Evolutionary conservation across 2,329 filamentous ascomycete genomes (phyloP).

Genomic region (Scytalidium lignicola): DNA sequence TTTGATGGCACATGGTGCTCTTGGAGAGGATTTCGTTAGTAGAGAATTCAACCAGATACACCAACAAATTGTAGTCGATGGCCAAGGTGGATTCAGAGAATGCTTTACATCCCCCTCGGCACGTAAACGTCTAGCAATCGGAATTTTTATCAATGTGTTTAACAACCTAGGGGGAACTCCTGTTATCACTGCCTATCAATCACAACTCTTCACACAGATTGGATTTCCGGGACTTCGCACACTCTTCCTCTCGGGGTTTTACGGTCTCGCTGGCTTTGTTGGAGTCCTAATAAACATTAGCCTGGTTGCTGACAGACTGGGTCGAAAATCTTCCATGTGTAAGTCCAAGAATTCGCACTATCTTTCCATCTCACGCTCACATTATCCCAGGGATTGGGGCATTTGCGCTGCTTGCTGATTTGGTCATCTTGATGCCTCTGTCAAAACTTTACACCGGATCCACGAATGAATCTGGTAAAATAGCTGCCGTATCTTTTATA

Average conservation of each 20-base stretch:
- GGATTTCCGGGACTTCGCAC: conserved; percentile 5
- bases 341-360: too few species aligned
- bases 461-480: conserved; percentile 5
- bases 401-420: conserved; percentile 19
- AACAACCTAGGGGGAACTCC: conserved; percentile 29
- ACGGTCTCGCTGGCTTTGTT: conserved; percentile 9
- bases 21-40: conserved; percentile 16
- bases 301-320: conserved; percentile 30
- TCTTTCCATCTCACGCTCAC: not conserved
- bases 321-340: conserved; percentile 26
- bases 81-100: not conserved
- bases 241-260: conserved; percentile 7
- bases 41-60: conserved; percentile 24
- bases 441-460: conserved; percentile 11
- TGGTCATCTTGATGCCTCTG: conserved; percentile 24
- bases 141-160: conserved; percentile 7
- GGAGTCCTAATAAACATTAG: conserved; percentile 29
- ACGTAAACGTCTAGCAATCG: conserved; percentile 4
- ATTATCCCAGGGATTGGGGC: conserved; percentile 17
- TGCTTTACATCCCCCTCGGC: conserved; percentile 3
- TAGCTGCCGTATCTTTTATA: conserved; percentile 8
- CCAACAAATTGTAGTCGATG: conserved; percentile 6
- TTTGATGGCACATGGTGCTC: conserved; percentile 15
- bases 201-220: conserved; percentile 4
- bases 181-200: conserved; percentile 28